Evolutionary conservation across 2,329 filamentous ascomycete genomes (phyloP), one percentile per base, ranked within the genome.

Genomic region (Aspergillus eucalypticola): DNA sequence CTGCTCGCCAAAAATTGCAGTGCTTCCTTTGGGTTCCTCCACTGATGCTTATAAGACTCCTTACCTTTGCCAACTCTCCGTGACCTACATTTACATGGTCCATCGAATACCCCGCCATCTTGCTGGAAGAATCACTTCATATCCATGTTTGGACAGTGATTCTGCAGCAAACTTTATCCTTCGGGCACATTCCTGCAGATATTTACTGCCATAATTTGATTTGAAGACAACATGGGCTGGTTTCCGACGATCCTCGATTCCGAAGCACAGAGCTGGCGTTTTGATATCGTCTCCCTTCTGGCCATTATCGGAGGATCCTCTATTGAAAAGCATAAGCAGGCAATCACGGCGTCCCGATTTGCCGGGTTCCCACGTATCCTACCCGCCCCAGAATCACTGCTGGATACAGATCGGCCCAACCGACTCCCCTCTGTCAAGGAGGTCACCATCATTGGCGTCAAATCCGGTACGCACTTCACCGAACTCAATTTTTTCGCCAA

Each of bases 401-500:
- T 88, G 44, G 84, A 85, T 59, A 81, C 84, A 6, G 75, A 78
- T 19, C 81, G 86, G 3, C 84, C 84, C 6, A 76, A 75, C 23
- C 81, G 85, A 56, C 80, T 88, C 67, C 85, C 86, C 42, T 80
- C 84, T 61, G 79, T 81, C 17, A 76, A 78, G 17, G 83, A 84
- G 52, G 81, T 81, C 5, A 48, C 38, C 54, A 82, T 87, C 68
- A 81, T 82, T 1, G 85, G 86, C 11, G 83, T 88, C 15, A 79
- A 83, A 64, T 85, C 81, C 63, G 86, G 85, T 50, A 82, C 80
- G 2, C 75, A 78, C 0, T 77, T 86, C 23, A 79, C 81, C 53
- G 81, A 83, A 1, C 81, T 88, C 3, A 85, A 85, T 55, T 87
- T 86, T 76, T 88, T 88, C 65, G 84, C 85, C 29, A 85, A 86